Base-by-base conservation (phyloP, 192 early-diverging fungal genomes). In the Umbelopsis vinacea region DNA sequence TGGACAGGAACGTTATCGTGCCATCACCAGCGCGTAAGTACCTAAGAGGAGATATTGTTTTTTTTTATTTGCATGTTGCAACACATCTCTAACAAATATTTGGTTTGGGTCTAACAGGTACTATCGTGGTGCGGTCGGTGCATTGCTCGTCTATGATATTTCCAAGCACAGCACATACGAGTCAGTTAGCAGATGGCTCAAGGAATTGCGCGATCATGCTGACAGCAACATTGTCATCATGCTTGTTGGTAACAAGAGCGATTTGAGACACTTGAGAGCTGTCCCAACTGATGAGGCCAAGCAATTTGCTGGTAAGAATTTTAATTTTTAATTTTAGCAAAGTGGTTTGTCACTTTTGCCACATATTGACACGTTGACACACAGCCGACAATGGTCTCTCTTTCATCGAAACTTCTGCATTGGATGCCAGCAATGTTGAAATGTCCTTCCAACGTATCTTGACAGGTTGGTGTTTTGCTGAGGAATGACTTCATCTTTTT, bases 211-310 rank as follows among this genome's bases (percentile, higher is more conserved):
- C 53, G 96, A 98, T 82, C 95, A 98, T 78, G 96, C 95, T 52
- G 95, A 96, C 81, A 92, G 87, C 83, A 98, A 98, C 86, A 99
- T 99, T 89, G 94, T 96, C 29, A 97, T 98, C 55, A 98, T 98
- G 95, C 86, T 99, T 69, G 97, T 99, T 19, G 97, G 97, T 68
- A 99, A 99, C 89, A 99, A 99, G 92, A 94, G 91, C 76, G 97
- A 99, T 93, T 86, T 98, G 87, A 88, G 93, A 79, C 96, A 98
- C 79, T 84, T 96, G 71, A 87, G 96, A 53, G 95, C 97, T 11
- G 97, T 99, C 15, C 92, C 96, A 3, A 98, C 96, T 22, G 97
- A 98, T 21, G 97, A 99, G 78, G 96, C 97, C 46, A 98, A 97
- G 85, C 89, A 93, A 74, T 99, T 98, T 91, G 95, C 98, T 24